These are phyloP conservation scores for Pleurotus platypus DNA, from an alignment of 768 basidiomycete species.

Conservation along the genomic window DNA sequence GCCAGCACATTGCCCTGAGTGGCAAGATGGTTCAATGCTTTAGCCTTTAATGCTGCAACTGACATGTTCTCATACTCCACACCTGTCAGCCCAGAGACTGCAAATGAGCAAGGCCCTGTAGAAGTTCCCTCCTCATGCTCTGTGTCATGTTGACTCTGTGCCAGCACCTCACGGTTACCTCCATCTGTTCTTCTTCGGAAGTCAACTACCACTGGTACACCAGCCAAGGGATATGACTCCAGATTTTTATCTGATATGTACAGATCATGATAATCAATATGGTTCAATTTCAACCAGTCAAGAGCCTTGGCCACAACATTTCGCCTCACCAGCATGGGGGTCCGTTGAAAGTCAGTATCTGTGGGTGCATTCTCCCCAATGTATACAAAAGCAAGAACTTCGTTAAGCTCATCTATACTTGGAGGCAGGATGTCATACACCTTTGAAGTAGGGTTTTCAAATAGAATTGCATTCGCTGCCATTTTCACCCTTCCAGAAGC, in stretches of 20 bases:
- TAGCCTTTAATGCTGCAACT: constrained; percentile 13
- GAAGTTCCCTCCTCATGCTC: constrained; percentile 16
- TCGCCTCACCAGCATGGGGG: constrained; percentile 20
- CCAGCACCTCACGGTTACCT: constrained; percentile 12
- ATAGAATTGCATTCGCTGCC: constrained; percentile 22
- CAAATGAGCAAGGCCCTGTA: constrained; percentile 19
- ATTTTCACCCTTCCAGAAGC: constrained; percentile 12
- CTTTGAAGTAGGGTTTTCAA: constrained; percentile 18
- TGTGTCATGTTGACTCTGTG: constrained; percentile 16
- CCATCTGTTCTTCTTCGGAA: constrained; percentile 18
- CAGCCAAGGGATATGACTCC: constrained; percentile 12
- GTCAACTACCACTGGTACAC: constrained; percentile 12
- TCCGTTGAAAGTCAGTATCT: constrained; percentile 12
- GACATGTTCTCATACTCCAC: constrained; percentile 12
- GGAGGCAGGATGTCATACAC: constrained; percentile 20
- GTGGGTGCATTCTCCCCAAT: constrained; percentile 10
- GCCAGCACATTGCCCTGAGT: constrained; percentile 19
- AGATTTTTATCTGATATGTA: constrained; percentile 16
- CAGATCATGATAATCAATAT: constrained; percentile 21
- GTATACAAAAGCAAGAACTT: constrained; percentile 16
- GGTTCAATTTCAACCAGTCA: constrained; percentile 24
- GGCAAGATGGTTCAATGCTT: constrained; percentile 23
- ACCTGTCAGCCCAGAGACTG: constrained; percentile 22
- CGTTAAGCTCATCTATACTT: constrained; percentile 14
- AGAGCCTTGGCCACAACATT: constrained; percentile 18